A percentile compares a stretch with the other conserved stretches of the same genome.
These are phyloP conservation scores for Euphrasia arctica DNA, from an alignment of 305 asterid species.

Conservation along the genomic window DNA sequence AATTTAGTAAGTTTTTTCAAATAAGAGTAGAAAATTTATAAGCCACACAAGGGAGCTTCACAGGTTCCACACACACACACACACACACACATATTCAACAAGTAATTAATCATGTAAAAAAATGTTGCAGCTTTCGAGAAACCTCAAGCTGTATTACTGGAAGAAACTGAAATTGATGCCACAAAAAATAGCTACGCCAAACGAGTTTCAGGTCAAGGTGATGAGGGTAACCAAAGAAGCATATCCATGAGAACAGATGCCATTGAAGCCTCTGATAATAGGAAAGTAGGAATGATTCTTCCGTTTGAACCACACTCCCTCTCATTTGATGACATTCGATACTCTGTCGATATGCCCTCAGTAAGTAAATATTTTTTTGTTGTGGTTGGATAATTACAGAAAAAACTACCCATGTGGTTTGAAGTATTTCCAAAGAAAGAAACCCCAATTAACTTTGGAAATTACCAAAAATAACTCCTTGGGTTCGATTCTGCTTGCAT, in stretches of 20 bases:
- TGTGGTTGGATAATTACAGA: too few relatives aligned
- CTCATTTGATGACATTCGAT: constrained; percentile 36
- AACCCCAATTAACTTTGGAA: too few relatives aligned
- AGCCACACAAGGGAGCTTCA: too few relatives aligned
- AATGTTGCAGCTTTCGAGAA: constrained; percentile 40
- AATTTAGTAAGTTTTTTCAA: too few relatives aligned
- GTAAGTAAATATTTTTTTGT: constrained; percentile 27
- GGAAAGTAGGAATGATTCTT: constrained; percentile 41
- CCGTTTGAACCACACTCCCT: constrained; percentile 39
- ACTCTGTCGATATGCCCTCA: constrained; percentile 45
- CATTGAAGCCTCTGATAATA: background rate
- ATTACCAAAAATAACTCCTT: too few relatives aligned
- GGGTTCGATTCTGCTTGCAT: too few relatives aligned
- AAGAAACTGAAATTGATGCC: constrained; percentile 22
- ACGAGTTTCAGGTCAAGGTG: background rate
- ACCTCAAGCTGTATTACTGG: constrained; percentile 34
- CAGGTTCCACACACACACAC: too few relatives aligned
- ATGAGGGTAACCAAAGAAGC: background rate
- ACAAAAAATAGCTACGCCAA: constrained; percentile 21
- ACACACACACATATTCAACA: too few relatives aligned
- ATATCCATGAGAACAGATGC: constrained; percentile 17
- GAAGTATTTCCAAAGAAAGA: too few relatives aligned
- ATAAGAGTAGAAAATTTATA: too few relatives aligned
- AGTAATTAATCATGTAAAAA: too few relatives aligned
- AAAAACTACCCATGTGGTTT: too few relatives aligned